These are phyloP conservation scores for Aquilaria sinensis DNA, from an alignment of 345 rosid species.

Conservation along the genomic window DNA sequence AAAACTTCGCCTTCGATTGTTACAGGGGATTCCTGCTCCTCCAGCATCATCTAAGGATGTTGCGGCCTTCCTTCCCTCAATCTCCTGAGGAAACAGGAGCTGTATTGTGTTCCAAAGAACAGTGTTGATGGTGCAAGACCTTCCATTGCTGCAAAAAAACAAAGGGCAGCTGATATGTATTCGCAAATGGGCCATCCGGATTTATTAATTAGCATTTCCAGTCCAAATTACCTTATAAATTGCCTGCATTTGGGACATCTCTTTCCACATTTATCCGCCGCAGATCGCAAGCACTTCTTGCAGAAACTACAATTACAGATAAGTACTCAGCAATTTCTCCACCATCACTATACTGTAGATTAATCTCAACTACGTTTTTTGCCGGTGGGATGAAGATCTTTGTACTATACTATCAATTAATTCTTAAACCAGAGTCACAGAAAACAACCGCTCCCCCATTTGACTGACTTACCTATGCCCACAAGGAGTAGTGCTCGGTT, in stretches of 20 bases:
- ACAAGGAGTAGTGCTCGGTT: conserved; percentile 91
- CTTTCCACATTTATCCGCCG: conserved; percentile 89
- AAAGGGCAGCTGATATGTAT: background rate
- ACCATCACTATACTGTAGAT: too few species aligned
- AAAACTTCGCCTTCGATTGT: conserved; percentile 8
- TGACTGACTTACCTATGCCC: conserved; percentile 68
- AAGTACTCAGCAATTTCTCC: background rate
- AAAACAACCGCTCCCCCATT: background rate
- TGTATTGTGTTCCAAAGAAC: conserved; percentile 98
- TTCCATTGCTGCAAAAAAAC: conserved; percentile 54
- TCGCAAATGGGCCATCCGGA: too few species aligned
- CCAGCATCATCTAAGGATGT: conserved; percentile 17
- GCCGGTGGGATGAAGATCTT: too few species aligned
- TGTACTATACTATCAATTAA: too few species aligned
- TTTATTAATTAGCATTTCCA: background rate
- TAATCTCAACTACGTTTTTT: too few species aligned
- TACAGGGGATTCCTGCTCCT: conserved; percentile 12
- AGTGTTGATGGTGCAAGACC: conserved; percentile 82
- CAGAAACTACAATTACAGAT: conserved; percentile 54
- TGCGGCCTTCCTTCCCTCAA: conserved; percentile 67
- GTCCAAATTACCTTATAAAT: conserved; percentile 50
- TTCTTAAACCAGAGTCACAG: background rate
- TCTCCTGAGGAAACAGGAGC: conserved; percentile 83
- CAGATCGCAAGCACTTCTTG: conserved; percentile 74
- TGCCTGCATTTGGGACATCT: conserved; percentile 94